These are phyloP conservation scores for Erigeron canadensis DNA, from an alignment of 129 eudicot species.

Conservation along the genomic window DNA sequence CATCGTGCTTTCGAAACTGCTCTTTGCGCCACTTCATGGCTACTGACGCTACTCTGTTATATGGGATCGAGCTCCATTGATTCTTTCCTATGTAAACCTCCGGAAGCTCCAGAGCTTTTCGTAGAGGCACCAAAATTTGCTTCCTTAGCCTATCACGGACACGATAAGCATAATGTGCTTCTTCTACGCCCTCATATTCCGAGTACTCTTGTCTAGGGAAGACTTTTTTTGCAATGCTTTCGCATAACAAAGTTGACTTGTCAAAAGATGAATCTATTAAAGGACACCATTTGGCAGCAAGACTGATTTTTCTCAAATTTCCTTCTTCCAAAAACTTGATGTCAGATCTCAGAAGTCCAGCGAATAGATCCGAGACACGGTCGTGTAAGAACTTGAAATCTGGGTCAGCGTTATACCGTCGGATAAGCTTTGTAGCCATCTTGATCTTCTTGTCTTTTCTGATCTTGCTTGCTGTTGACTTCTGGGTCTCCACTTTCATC, in stretches of 20 bases:
- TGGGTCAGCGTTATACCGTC: slow-evolving; percentile 6
- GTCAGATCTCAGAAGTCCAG: background rate
- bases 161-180: slow-evolving; percentile 18
- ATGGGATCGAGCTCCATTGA: slow-evolving; percentile 21
- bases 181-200: slow-evolving; percentile 10
- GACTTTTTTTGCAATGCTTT: slow-evolving; percentile 18
- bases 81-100: slow-evolving; percentile 19
- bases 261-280: slow-evolving; percentile 3
- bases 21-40: slow-evolving; percentile 11
- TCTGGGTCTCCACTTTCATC: slow-evolving; percentile 1
- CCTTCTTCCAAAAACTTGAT: background rate
- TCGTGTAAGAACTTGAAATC: slow-evolving; percentile 14
- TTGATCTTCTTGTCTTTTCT: slow-evolving; percentile 1
- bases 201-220: slow-evolving; percentile 1
- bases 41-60: slow-evolving; percentile 19
- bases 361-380: slow-evolving; percentile 10
- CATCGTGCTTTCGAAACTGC: slow-evolving; percentile 2
- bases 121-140: slow-evolving; percentile 7
- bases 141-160: slow-evolving; percentile 13
- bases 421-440: slow-evolving; percentile 2
- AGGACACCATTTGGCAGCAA: slow-evolving; percentile 23
- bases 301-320: background rate
- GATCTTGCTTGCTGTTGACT: background rate
- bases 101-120: slow-evolving; percentile 12
- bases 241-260: slow-evolving; percentile 12